Base-by-base conservation (phyloP, 768 basidiomycete species). In the Amanita muscaria region DNA sequence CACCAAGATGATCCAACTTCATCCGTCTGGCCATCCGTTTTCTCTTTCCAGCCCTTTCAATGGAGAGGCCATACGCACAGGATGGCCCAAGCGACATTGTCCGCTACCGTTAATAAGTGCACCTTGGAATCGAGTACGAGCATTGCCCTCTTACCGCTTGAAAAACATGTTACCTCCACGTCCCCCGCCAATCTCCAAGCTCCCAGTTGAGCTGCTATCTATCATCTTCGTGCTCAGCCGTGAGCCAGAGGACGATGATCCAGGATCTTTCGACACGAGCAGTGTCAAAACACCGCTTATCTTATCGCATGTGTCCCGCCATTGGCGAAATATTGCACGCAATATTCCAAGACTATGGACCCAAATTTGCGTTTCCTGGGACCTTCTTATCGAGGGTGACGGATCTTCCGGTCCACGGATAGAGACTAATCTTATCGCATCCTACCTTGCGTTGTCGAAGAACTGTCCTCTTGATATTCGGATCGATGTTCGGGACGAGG, bases 191-290 rank as follows among this genome's bases (percentile, higher is more conserved):
- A 67, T 76, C 42, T 53, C 63, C 51, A 57, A 49, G 18, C 69
- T 80, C 19, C 79, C 80, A 6, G 67, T 72, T 25, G 78, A 80
- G 59, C 65, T 79, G 5, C 64, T 80, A 22, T 70, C 77, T 0
- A 67, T 74, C 41, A 72, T 82, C 47, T 79, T 82, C 53, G 50
- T 59, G 11, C 62, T 80, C 38, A 69, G 64, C n/a, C 64, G 66
- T 1, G 68, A 71, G 45, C 53, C 59, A 25, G 34, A 51, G 9
- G 33, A 45, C 10, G 45, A 56, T 55, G 19, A 59, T 57, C 42
- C 63, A 4, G 27, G 6, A 29, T 12, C 27, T 6, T 67, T 74
- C 52, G 61, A 63, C 44, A 46, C 65, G 0, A 64, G 68, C 22
- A 69, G 61, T 37, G 62, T 76, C 42, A 66, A 64, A 37, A 56